Evolutionary conservation across 75 land plant species (phyloP).

Genomic region (Gnetum montanum): DNA sequence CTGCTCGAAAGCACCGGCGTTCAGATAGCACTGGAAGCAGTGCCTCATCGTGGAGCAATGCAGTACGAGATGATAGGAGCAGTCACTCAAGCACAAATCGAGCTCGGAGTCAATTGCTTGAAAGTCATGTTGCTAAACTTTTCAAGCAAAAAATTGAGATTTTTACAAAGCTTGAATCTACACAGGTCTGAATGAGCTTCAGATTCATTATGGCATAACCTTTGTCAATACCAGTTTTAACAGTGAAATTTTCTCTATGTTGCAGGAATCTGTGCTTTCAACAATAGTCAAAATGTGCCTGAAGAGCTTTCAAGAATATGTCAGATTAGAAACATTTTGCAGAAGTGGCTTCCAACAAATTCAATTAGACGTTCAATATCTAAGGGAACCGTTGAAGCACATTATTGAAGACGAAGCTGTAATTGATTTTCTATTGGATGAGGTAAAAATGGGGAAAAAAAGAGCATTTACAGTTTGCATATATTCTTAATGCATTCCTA

Average conservation of each 20-base stretch:
- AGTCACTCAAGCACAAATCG: slow-evolving; percentile 52
- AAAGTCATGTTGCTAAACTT: slow-evolving; percentile 88
- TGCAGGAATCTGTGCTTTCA: slow-evolving; percentile 86
- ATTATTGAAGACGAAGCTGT: slow-evolving; percentile 67
- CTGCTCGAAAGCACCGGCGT: slow-evolving; percentile 43
- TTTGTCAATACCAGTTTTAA: slow-evolving; percentile 72
- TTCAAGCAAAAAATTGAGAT: slow-evolving; percentile 93
- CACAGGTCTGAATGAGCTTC: slow-evolving; percentile 75
- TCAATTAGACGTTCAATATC: slow-evolving; percentile 81
- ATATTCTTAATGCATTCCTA: too few species aligned
- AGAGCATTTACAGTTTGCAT: too few species aligned
- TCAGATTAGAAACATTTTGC: slow-evolving; percentile 83
- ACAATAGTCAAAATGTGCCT: slow-evolving; percentile 68
- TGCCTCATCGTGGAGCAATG: slow-evolving; percentile 71
- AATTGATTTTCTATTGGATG: slow-evolving; percentile 81
- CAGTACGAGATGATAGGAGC: slow-evolving; percentile 56
- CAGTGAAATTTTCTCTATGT: neutral
- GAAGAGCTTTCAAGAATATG: slow-evolving; percentile 91
- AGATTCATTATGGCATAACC: slow-evolving; percentile 87
- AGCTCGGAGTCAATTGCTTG: slow-evolving; percentile 78
- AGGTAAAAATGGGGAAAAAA: slow-evolving; percentile 44
- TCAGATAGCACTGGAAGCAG: slow-evolving; percentile 88
- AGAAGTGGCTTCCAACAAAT: slow-evolving; percentile 95
- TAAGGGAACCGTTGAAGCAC: slow-evolving; percentile 62
- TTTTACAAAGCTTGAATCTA: slow-evolving; percentile 82